Percentiles rank a stretch among this genome's conserved stretches.
These are phyloP conservation scores for Naumovozyma baii DNA, from an alignment of 805 yeast genomes.

Conservation along the genomic window DNA sequence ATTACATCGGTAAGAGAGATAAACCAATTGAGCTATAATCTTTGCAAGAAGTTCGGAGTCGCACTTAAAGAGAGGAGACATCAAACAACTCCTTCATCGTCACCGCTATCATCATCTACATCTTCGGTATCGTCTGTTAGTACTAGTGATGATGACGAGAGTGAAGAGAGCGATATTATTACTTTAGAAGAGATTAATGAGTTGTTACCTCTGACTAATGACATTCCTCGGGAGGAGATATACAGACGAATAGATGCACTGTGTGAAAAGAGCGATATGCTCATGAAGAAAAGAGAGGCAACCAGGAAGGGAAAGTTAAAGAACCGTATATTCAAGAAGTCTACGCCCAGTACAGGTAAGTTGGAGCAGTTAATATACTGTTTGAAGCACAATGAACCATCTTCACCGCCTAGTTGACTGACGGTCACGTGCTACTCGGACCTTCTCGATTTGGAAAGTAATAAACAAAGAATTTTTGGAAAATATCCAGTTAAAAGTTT, in stretches of 20 bases:
- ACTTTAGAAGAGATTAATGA: conserved; percentile 3
- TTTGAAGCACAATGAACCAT: neutral
- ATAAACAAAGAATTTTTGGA: no score
- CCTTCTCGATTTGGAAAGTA: no score
- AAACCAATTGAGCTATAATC: neutral
- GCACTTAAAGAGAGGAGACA: no score
- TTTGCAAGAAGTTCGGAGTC: neutral
- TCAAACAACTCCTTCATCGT: neutral
- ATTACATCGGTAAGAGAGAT: neutral
- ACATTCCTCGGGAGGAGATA: neutral
- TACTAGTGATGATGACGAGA: neutral
- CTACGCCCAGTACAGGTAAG: neutral
- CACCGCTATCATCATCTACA: neutral
- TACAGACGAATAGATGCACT: conserved; percentile 2
- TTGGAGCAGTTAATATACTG: neutral
- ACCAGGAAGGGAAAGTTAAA: neutral
- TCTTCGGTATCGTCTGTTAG: neutral
- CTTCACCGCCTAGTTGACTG: no score
- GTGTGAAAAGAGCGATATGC: conserved; percentile 1
- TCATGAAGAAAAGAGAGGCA: neutral
- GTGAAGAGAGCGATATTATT: conserved; percentile 1
- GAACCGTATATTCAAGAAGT: neutral
- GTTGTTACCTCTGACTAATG: conserved; percentile 1
- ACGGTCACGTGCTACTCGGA: no score
- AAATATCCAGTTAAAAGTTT: no score